Conservation (phyloP, 345 rosid genomes). For the Garcia nutans region DNA sequence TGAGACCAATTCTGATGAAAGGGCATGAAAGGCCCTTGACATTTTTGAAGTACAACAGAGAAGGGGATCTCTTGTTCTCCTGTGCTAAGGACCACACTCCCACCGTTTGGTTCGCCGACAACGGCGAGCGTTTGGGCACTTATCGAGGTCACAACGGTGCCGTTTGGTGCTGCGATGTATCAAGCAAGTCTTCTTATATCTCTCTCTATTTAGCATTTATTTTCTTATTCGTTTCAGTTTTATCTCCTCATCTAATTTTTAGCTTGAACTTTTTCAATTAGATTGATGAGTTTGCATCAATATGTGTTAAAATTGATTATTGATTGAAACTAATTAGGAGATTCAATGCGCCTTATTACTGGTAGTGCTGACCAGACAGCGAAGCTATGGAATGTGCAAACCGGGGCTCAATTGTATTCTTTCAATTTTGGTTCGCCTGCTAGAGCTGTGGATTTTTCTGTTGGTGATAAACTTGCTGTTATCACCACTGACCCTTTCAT, state of each 20-base stretch:
- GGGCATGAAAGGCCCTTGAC: conserved; percentile 98
- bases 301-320: too few relatives aligned
- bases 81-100: conserved; percentile 96
- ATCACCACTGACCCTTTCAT: conserved; percentile 93
- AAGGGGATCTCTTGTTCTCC: conserved; percentile 89
- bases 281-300: too few relatives aligned
- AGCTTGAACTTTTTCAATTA: too few relatives aligned
- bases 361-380: conserved; percentile 94
- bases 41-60: conserved; percentile 82
- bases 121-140: conserved; percentile 93
- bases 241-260: not conserved
- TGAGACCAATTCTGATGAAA: conserved; percentile 97
- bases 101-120: conserved; percentile 94
- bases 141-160: conserved; percentile 99
- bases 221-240: not conserved
- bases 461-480: conserved; percentile 85
- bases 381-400: conserved; percentile 83
- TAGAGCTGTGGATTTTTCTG: conserved; percentile 77
- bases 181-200: conserved; percentile 37
- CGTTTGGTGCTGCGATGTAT: conserved; percentile 93
- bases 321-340: conserved; percentile 39
- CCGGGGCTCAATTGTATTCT: conserved; percentile 58
- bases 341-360: conserved; percentile 68
- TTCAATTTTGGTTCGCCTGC: conserved; percentile 85
- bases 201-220: not conserved